A percentile compares a stretch with the other conserved stretches of the same genome.
phyloP scores from a whole-genome alignment of 2,329 filamentous ascomycete species.

The Stachybotrys chartarum region DNA sequence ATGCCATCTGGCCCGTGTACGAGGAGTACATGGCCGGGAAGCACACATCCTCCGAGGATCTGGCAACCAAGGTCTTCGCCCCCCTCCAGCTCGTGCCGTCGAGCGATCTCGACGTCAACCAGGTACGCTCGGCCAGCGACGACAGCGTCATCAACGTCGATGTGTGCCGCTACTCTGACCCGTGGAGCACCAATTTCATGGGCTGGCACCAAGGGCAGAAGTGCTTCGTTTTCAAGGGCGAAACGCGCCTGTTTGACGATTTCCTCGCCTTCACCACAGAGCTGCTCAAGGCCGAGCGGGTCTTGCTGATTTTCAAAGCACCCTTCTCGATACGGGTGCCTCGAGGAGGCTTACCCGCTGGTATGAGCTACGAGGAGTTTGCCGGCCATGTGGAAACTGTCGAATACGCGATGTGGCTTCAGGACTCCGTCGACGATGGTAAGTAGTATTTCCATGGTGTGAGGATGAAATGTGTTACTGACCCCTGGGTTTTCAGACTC shows the following conservation, averaged over 20 bases:
- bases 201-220: constrained; percentile 9
- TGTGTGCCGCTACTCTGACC: constrained; percentile 8
- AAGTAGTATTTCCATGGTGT: constrained; percentile 1
- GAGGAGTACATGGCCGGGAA: constrained; percentile 6
- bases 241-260: constrained; percentile 8
- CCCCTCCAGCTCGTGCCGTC: constrained; percentile 7
- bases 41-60: background rate
- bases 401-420: constrained; percentile 16
- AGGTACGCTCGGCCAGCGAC: constrained; percentile 4
- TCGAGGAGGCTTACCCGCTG: constrained; percentile 9
- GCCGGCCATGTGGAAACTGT: constrained; percentile 15
- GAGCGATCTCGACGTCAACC: constrained; percentile 6
- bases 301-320: constrained; percentile 8
- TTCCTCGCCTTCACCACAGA: constrained; percentile 11
- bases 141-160: constrained; percentile 5
- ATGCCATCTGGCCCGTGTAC: constrained; percentile 8
- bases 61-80: background rate
- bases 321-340: constrained; percentile 10
- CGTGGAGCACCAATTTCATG: constrained; percentile 13
- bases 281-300: constrained; percentile 1
- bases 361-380: constrained; percentile 13
- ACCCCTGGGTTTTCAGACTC: constrained; percentile 13
- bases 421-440: constrained; percentile 1
- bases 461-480: constrained; percentile 3
- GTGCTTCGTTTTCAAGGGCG: constrained; percentile 15